phyloP scores from a whole-genome alignment of 257 asterid genomes.

The Fraxinus pennsylvanica region DNA sequence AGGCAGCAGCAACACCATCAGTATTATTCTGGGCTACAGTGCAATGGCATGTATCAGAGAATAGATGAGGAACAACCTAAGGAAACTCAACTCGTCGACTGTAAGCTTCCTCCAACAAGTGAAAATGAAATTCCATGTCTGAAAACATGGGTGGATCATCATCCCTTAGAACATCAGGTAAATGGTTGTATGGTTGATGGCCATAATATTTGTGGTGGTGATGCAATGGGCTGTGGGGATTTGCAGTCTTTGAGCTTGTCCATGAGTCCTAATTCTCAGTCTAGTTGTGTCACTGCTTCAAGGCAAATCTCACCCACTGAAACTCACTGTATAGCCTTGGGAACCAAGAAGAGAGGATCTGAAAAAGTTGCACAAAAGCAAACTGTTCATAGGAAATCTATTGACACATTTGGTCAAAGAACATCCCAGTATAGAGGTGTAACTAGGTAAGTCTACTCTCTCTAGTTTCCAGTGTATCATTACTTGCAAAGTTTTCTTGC shows the following conservation, averaged over 20 bases:
- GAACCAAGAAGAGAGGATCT: conserved; percentile 63
- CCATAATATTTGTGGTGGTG: not conserved
- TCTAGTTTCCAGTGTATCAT: not conserved
- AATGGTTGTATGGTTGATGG: conserved; percentile 19
- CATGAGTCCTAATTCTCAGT: conserved; percentile 84
- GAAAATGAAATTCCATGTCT: conserved; percentile 40
- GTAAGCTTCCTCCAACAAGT: conserved; percentile 37
- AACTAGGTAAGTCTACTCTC: conserved; percentile 54
- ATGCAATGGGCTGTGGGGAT: conserved; percentile 38
- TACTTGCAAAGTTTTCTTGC: conserved; percentile 1
- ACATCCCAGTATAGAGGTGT: conserved; percentile 98
- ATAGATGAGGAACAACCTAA: conserved; percentile 25
- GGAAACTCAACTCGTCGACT: conserved; percentile 18
- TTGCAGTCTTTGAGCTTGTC: conserved; percentile 66
- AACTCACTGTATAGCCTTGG: conserved; percentile 39
- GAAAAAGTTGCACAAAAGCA: conserved; percentile 51
- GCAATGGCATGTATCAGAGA: conserved; percentile 50
- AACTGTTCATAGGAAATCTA: conserved; percentile 86
- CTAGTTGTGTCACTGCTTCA: conserved; percentile 73
- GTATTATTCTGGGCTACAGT: conserved; percentile 39
- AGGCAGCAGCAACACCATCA: conserved; percentile 31
- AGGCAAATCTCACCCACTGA: conserved; percentile 57
- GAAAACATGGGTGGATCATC: conserved; percentile 55
- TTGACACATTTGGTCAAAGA: conserved; percentile 93
- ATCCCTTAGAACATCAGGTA: conserved; percentile 42